Evolutionary conservation across 345 rosid genomes (phyloP).

Genomic region (Citropsis articulata): DNA sequence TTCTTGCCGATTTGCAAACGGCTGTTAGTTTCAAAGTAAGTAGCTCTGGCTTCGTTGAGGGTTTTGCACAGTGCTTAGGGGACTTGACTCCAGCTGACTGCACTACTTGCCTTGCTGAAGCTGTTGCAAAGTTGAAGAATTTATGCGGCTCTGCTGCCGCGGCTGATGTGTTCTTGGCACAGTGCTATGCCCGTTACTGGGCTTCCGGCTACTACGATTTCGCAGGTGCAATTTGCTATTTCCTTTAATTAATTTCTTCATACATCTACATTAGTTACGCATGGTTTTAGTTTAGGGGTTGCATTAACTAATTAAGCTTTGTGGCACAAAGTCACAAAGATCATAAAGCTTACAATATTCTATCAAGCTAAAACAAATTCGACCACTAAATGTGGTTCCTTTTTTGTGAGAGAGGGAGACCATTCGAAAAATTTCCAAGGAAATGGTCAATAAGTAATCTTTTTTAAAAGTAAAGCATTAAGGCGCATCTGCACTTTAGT

Average conservation of each 20-base stretch:
- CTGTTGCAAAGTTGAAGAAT: conserved; percentile 57
- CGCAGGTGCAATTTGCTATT: conserved; percentile 40
- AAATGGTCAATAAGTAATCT: conserved; percentile 17
- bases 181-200: conserved; percentile 90
- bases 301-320: no score
- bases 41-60: conserved; percentile 76
- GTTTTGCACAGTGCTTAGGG: conserved; percentile 84
- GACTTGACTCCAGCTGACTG: conserved; percentile 66
- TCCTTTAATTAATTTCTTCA: no score
- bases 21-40: conserved; percentile 66
- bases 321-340: neutral
- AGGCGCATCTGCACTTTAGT: conserved; percentile 17
- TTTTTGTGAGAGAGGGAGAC: neutral
- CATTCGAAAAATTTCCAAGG: neutral
- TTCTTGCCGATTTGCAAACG: conserved; percentile 61
- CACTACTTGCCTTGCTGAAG: conserved; percentile 57
- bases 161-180: conserved; percentile 72
- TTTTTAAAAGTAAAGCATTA: conserved; percentile 30
- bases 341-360: neutral
- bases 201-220: conserved; percentile 73
- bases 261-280: no score
- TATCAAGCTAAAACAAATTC: neutral
- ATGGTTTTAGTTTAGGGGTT: no score
- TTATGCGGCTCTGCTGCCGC: conserved; percentile 85
- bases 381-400: neutral